Percentiles rank a stretch among this genome's conserved stretches.
phyloP scores from a whole-genome alignment of 2,329 filamentous ascomycete species.

The Calonectria hongkongensis region DNA sequence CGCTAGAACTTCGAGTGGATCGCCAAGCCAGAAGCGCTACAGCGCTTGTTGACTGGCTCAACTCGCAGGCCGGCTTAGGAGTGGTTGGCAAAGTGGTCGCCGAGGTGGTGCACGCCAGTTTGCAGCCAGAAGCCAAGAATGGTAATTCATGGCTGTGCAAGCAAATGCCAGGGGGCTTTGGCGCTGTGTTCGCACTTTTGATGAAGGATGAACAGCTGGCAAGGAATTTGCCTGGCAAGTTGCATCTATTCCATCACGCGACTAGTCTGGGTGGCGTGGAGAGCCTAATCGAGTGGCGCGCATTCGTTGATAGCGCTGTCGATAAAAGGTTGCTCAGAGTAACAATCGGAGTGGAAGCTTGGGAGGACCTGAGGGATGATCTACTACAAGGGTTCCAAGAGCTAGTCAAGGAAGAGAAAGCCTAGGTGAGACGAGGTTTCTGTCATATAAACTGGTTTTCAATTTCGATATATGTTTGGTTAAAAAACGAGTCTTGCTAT shows the following conservation, averaged over 20 bases:
- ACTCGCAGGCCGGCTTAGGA: constrained; percentile 67
- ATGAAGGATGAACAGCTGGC: constrained; percentile 78
- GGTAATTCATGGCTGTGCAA: constrained; percentile 81
- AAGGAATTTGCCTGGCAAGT: constrained; percentile 82
- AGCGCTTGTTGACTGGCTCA: constrained; percentile 79
- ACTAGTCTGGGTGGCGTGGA: constrained; percentile 96
- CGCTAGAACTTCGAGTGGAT: constrained; percentile 87
- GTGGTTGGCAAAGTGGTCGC: constrained; percentile 71
- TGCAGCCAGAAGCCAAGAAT: constrained; percentile 79
- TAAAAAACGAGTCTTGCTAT: too few species aligned
- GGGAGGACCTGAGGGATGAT: constrained; percentile 10
- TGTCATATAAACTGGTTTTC: too few species aligned
- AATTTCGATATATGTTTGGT: too few species aligned
- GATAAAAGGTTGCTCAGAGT: neutral
- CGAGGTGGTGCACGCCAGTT: constrained; percentile 83
- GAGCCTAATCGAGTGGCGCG: constrained; percentile 96
- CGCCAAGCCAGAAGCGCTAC: constrained; percentile 84
- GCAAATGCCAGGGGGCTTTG: constrained; percentile 95
- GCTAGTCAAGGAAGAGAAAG: neutral
- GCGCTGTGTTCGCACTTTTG: constrained; percentile 88
- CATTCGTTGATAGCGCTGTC: constrained; percentile 82
- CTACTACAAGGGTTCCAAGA: neutral
- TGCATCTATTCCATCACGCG: constrained; percentile 92
- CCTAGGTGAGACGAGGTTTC: too few species aligned
- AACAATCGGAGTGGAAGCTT: constrained; percentile 4